Percentiles rank a stretch among this genome's conserved stretches.
Evolutionary conservation across 106 monocot genomes (phyloP).

Genomic region (Chionographis japonica): DNA sequence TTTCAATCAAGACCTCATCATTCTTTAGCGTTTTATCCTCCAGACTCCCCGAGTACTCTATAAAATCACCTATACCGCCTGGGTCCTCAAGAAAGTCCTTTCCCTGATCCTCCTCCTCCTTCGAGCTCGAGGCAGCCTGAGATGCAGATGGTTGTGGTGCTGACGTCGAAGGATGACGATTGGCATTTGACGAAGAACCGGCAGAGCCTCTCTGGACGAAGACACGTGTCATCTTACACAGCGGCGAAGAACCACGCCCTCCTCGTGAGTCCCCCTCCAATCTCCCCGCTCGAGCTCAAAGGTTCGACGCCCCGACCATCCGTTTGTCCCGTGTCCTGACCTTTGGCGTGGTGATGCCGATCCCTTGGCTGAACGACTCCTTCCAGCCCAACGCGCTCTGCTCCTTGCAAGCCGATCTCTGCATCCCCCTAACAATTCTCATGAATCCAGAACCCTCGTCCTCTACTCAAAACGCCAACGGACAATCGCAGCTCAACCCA

Average conservation of each 20-base stretch:
- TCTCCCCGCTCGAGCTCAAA: conserved; percentile 17
- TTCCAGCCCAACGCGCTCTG: conserved; percentile 26
- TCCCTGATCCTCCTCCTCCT: conserved; percentile 73
- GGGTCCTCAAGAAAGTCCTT: conserved; percentile 42
- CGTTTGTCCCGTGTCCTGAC: conserved; percentile 82
- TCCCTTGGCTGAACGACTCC: conserved; percentile 35
- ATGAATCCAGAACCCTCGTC: conserved; percentile 27
- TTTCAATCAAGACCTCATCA: conserved; percentile 37
- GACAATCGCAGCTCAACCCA: not conserved
- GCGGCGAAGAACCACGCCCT: not conserved
- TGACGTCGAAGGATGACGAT: conserved; percentile 30
- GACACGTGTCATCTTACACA: conserved; percentile 69
- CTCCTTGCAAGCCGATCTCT: conserved; percentile 24
- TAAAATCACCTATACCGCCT: conserved; percentile 12
- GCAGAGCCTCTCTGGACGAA: conserved; percentile 68
- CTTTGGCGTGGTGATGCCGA: conserved; percentile 44
- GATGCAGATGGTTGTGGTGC: conserved; percentile 24
- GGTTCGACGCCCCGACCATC: conserved; percentile 8
- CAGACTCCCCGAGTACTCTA: conserved; percentile 15
- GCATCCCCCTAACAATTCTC: conserved; percentile 59
- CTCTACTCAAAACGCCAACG: not conserved
- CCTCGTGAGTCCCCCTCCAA: not conserved
- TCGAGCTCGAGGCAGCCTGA: conserved; percentile 28
- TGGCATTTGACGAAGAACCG: conserved; percentile 60
- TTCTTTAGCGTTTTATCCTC: conserved; percentile 20